A percentile compares a stretch with the other conserved stretches of the same genome.
Evolutionary conservation across 2,329 filamentous ascomycete genomes (phyloP).

Genomic region (Hymenoscyphus repandus): DNA sequence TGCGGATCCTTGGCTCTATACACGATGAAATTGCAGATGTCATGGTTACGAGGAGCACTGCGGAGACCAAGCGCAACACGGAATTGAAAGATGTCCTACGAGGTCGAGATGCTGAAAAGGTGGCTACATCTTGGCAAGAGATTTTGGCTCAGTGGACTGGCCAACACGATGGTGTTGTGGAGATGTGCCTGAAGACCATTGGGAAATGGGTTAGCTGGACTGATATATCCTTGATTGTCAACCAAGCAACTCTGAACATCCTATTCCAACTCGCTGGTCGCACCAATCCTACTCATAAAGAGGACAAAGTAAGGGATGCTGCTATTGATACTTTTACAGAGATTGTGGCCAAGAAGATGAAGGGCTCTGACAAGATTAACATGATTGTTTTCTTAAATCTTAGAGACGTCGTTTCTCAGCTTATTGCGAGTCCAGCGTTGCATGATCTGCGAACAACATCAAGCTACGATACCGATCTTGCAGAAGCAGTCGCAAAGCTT

Average conservation of each 20-base stretch:
- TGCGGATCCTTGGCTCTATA: constrained; percentile 81
- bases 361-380: constrained; percentile 83
- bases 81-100: constrained; percentile 88
- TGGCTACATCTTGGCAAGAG: constrained; percentile 87
- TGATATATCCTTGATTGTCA: constrained; percentile 90
- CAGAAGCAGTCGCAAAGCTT: constrained; percentile 89
- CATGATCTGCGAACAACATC: constrained; percentile 73
- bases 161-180: constrained; percentile 67
- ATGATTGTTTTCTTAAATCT: constrained; percentile 90
- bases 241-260: constrained; percentile 77
- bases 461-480: constrained; percentile 91
- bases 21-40: constrained; percentile 98
- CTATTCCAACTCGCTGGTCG: constrained; percentile 85
- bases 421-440: constrained; percentile 77
- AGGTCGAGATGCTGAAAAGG: constrained; percentile 79
- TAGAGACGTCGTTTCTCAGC: constrained; percentile 75
- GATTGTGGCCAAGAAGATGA: constrained; percentile 98
- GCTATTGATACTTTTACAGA: constrained; percentile 94
- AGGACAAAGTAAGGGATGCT: constrained; percentile 81
- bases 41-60: constrained; percentile 70
- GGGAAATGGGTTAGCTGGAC: constrained; percentile 99
- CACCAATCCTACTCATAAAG: constrained; percentile 51
- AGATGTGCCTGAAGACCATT: constrained; percentile 86
- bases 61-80: constrained; percentile 79
- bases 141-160: constrained; percentile 69